A percentile compares a stretch with the other conserved stretches of the same genome.
Conservation (phyloP, 2,329 filamentous ascomycete species). For the Xylaria sp. region DNA sequence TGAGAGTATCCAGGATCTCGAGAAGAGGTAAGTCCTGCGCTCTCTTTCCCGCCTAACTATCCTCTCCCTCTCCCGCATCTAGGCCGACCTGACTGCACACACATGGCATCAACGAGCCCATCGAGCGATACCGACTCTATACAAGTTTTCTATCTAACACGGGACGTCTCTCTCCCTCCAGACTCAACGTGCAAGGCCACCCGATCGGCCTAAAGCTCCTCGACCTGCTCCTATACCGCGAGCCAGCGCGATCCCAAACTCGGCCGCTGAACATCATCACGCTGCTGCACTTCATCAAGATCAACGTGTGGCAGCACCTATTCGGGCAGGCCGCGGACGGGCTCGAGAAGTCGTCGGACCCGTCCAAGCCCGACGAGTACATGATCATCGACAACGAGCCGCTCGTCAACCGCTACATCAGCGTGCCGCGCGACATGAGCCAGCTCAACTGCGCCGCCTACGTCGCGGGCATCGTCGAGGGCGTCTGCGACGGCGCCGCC, state of each 20-base stretch:
- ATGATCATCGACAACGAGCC: constrained; percentile 99
- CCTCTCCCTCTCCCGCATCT: neutral
- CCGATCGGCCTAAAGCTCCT: constrained; percentile 92
- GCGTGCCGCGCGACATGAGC: constrained; percentile 91
- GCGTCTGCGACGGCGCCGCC: constrained; percentile 89
- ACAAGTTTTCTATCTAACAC: constrained; percentile 1
- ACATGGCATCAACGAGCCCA: neutral
- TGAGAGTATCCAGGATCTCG: constrained; percentile 90
- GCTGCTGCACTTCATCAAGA: constrained; percentile 94
- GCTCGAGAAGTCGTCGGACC: constrained; percentile 84
- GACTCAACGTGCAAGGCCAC: constrained; percentile 89
- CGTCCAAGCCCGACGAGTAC: constrained; percentile 88
- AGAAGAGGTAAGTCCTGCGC: constrained; percentile 71
- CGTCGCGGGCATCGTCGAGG: constrained; percentile 93
- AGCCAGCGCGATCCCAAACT: constrained; percentile 70
- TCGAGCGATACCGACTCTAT: neutral
- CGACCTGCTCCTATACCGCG: constrained; percentile 89
- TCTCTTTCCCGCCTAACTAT: neutral
- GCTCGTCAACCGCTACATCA: constrained; percentile 91
- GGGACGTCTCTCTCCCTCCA: constrained; percentile 44
- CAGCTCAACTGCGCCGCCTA: constrained; percentile 96
- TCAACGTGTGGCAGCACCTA: constrained; percentile 87
- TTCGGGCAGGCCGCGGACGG: constrained; percentile 91
- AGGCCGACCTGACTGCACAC: neutral
- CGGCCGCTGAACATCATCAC: constrained; percentile 87